phyloP scores from a whole-genome alignment of 768 basidiomycete species.

The Kwoniella bestiolae region DNA sequence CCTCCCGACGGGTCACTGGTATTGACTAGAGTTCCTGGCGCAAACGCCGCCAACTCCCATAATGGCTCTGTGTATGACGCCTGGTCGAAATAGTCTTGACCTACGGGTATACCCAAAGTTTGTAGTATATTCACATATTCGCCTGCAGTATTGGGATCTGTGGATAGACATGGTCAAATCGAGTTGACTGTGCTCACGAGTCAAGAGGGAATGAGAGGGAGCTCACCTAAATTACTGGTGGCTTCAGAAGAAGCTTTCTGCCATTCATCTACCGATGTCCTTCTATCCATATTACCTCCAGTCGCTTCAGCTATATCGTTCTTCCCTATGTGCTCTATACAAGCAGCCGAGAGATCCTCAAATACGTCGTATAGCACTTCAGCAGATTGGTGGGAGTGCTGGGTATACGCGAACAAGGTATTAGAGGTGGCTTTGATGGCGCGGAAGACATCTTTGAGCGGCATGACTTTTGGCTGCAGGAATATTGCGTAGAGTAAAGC shows the following conservation, averaged over 20 bases:
- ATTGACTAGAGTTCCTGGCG: slow-evolving; percentile 14
- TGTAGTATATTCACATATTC: slow-evolving; percentile 16
- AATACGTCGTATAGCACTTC: slow-evolving; percentile 30
- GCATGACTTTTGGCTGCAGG: slow-evolving; percentile 23
- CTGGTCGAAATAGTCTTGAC: background rate
- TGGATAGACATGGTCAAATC: background rate
- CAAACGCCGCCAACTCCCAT: slow-evolving; percentile 20
- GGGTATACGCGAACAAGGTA: slow-evolving; percentile 32
- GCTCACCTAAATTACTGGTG: slow-evolving; percentile 25
- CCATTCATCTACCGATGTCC: slow-evolving; percentile 18
- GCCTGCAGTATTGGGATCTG: slow-evolving; percentile 13
- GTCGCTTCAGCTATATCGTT: background rate
- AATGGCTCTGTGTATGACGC: slow-evolving; percentile 4
- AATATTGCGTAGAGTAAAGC: slow-evolving; percentile 33
- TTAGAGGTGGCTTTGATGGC: slow-evolving; percentile 33
- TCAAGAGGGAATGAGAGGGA: background rate
- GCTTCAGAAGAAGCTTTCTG: slow-evolving; percentile 16
- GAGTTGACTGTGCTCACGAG: background rate
- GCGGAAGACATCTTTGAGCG: slow-evolving; percentile 21
- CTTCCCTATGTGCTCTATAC: slow-evolving; percentile 26
- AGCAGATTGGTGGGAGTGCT: slow-evolving; percentile 13
- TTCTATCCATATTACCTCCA: background rate
- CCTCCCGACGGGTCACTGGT: background rate
- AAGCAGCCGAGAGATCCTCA: slow-evolving; percentile 29
- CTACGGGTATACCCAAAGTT: slow-evolving; percentile 11